phyloP scores from a whole-genome alignment of 148 eudicot genomes.

The Rhododendron molle region DNA sequence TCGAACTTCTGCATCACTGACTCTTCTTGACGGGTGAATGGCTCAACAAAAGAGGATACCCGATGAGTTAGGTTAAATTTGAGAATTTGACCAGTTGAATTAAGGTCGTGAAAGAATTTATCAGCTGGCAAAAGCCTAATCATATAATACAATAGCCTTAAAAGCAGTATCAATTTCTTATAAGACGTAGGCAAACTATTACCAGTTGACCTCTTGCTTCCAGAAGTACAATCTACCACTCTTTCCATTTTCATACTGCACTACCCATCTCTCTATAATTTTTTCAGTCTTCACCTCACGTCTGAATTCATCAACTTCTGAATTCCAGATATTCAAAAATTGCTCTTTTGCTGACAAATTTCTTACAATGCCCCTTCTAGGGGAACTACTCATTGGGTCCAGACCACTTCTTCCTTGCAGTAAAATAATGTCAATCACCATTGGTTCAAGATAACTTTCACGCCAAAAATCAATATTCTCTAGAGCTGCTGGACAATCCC shows the following conservation, averaged over 20 bases:
- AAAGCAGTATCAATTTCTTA: constrained; percentile 63
- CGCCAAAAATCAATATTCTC: constrained; percentile 84
- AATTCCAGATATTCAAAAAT: constrained; percentile 27
- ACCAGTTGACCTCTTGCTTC: constrained; percentile 49
- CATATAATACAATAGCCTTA: constrained; percentile 73
- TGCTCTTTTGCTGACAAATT: constrained; percentile 37
- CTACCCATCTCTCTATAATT: constrained; percentile 89
- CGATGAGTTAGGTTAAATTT: constrained; percentile 61
- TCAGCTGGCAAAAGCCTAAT: constrained; percentile 84
- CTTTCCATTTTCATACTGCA: constrained; percentile 67
- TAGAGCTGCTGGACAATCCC: constrained; percentile 81
- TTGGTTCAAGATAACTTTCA: constrained; percentile 71
- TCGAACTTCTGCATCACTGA: constrained; percentile 64
- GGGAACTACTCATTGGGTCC: constrained; percentile 46
- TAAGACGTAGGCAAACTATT: constrained; percentile 49
- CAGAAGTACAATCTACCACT: constrained; percentile 28
- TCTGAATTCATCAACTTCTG: constrained; percentile 43
- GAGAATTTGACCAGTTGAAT: constrained; percentile 60
- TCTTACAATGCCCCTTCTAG: constrained; percentile 27
- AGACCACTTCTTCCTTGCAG: constrained; percentile 41
- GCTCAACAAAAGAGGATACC: constrained; percentile 74
- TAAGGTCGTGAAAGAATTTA: constrained; percentile 66
- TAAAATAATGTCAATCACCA: constrained; percentile 77
- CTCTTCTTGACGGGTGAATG: constrained; percentile 69
- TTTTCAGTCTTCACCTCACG: constrained; percentile 40